phyloP scores from a whole-genome alignment of 2,329 filamentous ascomycete species.

The Aureobasidium pullulans region DNA sequence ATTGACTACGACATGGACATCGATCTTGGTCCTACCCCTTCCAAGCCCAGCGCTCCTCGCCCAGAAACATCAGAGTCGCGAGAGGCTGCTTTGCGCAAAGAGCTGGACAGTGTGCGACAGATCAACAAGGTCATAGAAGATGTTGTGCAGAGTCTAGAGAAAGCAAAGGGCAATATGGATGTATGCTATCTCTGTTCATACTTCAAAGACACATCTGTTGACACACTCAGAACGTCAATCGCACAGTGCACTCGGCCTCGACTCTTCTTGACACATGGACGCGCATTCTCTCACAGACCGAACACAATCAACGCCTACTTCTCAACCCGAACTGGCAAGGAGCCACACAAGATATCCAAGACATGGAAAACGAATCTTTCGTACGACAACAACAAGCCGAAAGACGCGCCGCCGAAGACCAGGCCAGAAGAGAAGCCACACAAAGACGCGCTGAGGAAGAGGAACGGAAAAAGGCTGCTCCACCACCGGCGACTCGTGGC shows the following conservation, averaged over 20 bases:
- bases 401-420: constrained; percentile 68
- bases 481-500: constrained; percentile 31
- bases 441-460: constrained; percentile 45
- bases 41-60: constrained; percentile 1
- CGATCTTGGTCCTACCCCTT: constrained; percentile 3
- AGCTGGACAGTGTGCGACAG: constrained; percentile 74
- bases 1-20: constrained; percentile 13
- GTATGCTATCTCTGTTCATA: constrained; percentile 38
- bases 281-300: constrained; percentile 89
- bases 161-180: constrained; percentile 70
- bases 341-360: constrained; percentile 75
- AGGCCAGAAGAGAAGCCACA: constrained; percentile 66
- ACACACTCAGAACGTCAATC: constrained; percentile 62
- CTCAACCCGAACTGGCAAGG: constrained; percentile 86
- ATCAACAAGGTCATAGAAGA: constrained; percentile 85
- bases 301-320: constrained; percentile 91
- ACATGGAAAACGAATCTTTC: constrained; percentile 72
- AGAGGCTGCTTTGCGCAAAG: constrained; percentile 66
- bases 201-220: neutral
- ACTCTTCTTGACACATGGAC: constrained; percentile 93
- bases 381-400: constrained; percentile 70
- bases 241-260: constrained; percentile 79
- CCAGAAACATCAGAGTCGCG: constrained; percentile 59
- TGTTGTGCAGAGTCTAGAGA: constrained; percentile 63
- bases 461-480: constrained; percentile 49